Evolutionary conservation across 1,284 basidiomycete genomes (phyloP), one percentile per base, ranked within the genome.

Genomic region (Xerocomus nothofagi): DNA sequence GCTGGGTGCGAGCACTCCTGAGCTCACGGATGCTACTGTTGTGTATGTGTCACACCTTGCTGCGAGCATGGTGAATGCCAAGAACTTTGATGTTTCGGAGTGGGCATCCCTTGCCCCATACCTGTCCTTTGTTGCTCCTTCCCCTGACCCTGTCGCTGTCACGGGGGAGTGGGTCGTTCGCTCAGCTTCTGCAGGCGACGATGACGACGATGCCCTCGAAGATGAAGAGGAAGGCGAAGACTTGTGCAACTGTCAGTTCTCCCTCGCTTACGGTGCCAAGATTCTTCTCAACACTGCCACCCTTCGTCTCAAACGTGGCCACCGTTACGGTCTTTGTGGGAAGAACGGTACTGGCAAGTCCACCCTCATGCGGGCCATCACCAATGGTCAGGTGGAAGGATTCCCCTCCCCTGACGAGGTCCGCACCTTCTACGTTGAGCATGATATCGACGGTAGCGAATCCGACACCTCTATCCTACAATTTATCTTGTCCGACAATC

Each of bases 261-360:
- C 93, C 51, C 83, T 97, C 55, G 95, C 95, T 54, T 98, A 98
- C 71, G 95, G 94, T 88, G 94, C 94, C 70, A 97, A 98, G 84
- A 98, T 98, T 65, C 74, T 98, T 63, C 85, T 98, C 69, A 97
- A 98, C 81, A 96, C 93, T 47, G 94, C 95, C 58, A 88, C 80
- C 57, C 90, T 98, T 71, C 93, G 94, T 69, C 88, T 98, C 71
- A 98, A 97, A 84, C 93, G 95, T 77, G 95, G 94, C 54, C 92
- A 97, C 79, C 93, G 95, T 70, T 98, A 98, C 74, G 94, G 94
- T 85, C 88, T 98, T 42, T 95, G 93, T 73, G 94, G 95, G 73
- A 91, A 94, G 76, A 98, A 98, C 76, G 95, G 95, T 83, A 93
- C 94, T 67, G 94, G 94, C 66, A 98, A 98, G 82, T 98, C 95